Evolutionary conservation across 805 yeast genomes (phyloP).

Genomic region (Priceomyces castillae): DNA sequence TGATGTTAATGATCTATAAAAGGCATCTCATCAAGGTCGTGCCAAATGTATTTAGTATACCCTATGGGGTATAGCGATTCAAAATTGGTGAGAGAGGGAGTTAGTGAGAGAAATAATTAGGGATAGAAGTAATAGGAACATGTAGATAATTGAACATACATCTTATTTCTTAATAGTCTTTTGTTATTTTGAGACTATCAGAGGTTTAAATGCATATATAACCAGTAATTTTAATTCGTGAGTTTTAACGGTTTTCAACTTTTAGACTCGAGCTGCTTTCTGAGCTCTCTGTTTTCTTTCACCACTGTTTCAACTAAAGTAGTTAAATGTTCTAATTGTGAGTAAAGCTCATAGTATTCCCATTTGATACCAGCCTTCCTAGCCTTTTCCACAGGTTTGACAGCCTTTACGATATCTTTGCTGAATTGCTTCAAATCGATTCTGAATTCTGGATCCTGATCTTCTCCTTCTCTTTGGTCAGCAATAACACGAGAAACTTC

Average conservation of each 20-base stretch:
- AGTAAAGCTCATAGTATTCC: conserved; percentile 58
- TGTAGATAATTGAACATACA: no score
- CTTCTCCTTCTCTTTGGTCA: conserved; percentile 61
- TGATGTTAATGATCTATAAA: background rate
- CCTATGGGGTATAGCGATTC: no score
- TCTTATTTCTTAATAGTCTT: no score
- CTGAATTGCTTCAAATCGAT: conserved; percentile 51
- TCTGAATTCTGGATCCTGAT: conserved; percentile 65
- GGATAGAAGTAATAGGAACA: no score
- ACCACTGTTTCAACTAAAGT: conserved; percentile 38
- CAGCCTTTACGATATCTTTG: conserved; percentile 44
- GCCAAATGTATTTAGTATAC: background rate
- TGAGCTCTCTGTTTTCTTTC: conserved; percentile 30
- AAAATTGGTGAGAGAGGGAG: no score
- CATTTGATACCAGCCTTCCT: conserved; percentile 55
- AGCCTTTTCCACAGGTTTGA: conserved; percentile 61
- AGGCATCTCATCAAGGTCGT: background rate
- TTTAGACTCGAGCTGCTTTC: conserved; percentile 5
- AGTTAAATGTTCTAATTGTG: conserved; percentile 48
- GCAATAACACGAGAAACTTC: conserved; percentile 38
- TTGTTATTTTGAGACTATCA: no score
- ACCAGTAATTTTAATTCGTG: no score
- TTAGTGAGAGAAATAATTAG: no score
- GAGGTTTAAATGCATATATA: no score
- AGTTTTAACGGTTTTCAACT: background rate